Conservation (phyloP, 495 filamentous ascomycete species). For the Xylona heveae region DNA sequence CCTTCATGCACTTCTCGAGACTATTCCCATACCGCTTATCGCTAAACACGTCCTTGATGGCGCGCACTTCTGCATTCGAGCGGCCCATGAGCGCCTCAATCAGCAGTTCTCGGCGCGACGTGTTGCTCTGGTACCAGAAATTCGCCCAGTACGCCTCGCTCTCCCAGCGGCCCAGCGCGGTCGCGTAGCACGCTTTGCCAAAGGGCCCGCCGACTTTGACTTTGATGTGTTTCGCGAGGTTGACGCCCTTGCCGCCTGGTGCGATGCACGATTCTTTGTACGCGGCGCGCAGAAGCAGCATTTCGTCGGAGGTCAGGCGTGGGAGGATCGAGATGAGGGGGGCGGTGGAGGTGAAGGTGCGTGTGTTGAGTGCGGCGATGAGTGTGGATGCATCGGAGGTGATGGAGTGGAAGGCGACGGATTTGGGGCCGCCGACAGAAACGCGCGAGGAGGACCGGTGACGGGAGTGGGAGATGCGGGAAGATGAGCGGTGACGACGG, state of each 20-base stretch:
- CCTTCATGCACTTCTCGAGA: slow-evolving; percentile 68
- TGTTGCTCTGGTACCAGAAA: slow-evolving; percentile 88
- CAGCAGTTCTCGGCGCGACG: slow-evolving; percentile 62
- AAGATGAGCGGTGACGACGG: slow-evolving; percentile 3
- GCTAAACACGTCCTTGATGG: slow-evolving; percentile 79
- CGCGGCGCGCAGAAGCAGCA: slow-evolving; percentile 61
- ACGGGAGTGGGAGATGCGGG: slow-evolving; percentile 7
- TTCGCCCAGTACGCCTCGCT: slow-evolving; percentile 96
- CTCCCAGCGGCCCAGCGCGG: slow-evolving; percentile 81
- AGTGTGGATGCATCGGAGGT: slow-evolving; percentile 55
- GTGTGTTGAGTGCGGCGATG: slow-evolving; percentile 55
- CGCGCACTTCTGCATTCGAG: slow-evolving; percentile 63
- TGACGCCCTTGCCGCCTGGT: slow-evolving; percentile 63
- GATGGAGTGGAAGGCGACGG: slow-evolving; percentile 52
- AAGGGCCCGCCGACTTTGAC: slow-evolving; percentile 41
- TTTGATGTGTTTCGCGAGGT: slow-evolving; percentile 91
- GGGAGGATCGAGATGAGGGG: slow-evolving; percentile 70
- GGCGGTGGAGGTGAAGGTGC: too few relatives aligned
- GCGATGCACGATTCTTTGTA: slow-evolving; percentile 86
- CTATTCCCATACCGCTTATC: slow-evolving; percentile 83
- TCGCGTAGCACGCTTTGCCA: slow-evolving; percentile 77
- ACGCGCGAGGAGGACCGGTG: too few relatives aligned
- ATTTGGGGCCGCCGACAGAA: too few relatives aligned
- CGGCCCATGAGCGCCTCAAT: slow-evolving; percentile 87
- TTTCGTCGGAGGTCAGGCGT: slow-evolving; percentile 60